Percentiles rank a stretch among this genome's conserved stretches.
phyloP scores from a whole-genome alignment of 192 early-diverging fungal species.

The Podila clonocystis region DNA sequence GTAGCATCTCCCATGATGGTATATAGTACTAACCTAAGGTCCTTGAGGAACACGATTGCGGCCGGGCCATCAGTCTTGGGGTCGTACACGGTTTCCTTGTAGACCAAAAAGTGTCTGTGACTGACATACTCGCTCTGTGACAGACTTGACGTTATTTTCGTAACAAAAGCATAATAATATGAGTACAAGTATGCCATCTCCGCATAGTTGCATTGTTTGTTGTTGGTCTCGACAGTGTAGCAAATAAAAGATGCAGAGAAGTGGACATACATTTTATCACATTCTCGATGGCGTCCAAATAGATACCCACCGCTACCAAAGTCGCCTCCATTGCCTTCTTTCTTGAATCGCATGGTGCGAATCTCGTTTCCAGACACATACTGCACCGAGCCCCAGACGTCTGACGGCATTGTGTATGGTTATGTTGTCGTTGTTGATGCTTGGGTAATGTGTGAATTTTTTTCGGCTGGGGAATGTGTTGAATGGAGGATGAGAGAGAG shows the following conservation, averaged over 20 bases:
- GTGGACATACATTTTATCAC: constrained; percentile 37
- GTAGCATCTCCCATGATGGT: neutral
- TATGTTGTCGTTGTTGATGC: neutral
- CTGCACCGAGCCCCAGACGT: neutral
- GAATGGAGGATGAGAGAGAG: neutral
- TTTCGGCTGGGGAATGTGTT: neutral
- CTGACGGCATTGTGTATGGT: neutral
- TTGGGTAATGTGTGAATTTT: neutral
- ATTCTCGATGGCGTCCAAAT: constrained; percentile 32
- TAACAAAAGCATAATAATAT: neutral
- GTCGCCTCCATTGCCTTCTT: constrained; percentile 44
- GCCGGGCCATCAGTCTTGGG: constrained; percentile 10
- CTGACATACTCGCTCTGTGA: constrained; percentile 25
- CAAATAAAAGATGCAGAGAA: neutral
- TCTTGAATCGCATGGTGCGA: constrained; percentile 31
- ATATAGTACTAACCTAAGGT: constrained; percentile 21
- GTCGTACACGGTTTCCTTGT: constrained; percentile 42
- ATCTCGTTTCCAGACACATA: neutral
- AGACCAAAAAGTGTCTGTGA: constrained; percentile 37
- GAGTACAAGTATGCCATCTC: neutral
- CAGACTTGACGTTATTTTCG: constrained; percentile 5
- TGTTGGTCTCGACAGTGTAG: neutral
- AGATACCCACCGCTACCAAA: constrained; percentile 43
- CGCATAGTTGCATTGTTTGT: neutral
- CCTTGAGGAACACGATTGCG: constrained; percentile 38